These are phyloP conservation scores for Lipomyces anomalus DNA, from an alignment of 805 yeast genomes.

Conservation along the genomic window DNA sequence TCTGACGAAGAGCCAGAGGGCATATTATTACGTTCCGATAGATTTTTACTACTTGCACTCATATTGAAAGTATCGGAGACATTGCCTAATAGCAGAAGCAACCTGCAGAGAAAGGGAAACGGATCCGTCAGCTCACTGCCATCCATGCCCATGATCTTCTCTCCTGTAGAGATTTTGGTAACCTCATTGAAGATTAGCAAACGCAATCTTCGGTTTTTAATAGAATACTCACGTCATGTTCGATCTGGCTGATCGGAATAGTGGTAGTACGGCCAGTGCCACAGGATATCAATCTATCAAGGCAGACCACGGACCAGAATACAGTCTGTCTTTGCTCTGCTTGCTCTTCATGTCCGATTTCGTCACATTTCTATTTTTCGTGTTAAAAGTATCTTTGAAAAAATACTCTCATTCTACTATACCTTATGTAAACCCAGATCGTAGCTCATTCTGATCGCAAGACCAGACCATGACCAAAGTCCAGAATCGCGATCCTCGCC, in stretches of 20 bases:
- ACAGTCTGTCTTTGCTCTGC: constrained; percentile 21
- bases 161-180: constrained; percentile 8
- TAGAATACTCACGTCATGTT: constrained; percentile 16
- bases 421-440: constrained; percentile 30
- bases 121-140: constrained; percentile 25
- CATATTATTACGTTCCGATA: background rate
- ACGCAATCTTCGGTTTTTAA: background rate
- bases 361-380: background rate
- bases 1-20: too few relatives aligned
- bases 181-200: background rate
- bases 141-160: constrained; percentile 1
- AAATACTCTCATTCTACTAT: too few relatives aligned
- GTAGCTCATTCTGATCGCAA: constrained; percentile 30
- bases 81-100: constrained; percentile 26
- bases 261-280: constrained; percentile 29
- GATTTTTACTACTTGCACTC: constrained; percentile 7
- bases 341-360: constrained; percentile 10
- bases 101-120: constrained; percentile 27
- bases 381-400: too few relatives aligned
- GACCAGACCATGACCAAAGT: constrained; percentile 31
- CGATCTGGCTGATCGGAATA: constrained; percentile 25
- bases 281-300: constrained; percentile 28
- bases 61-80: constrained; percentile 28
- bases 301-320: constrained; percentile 28
- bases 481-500: constrained; percentile 30